Conservation (phyloP, 2,329 filamentous ascomycete genomes). For the Emericellopsis atlantica region DNA sequence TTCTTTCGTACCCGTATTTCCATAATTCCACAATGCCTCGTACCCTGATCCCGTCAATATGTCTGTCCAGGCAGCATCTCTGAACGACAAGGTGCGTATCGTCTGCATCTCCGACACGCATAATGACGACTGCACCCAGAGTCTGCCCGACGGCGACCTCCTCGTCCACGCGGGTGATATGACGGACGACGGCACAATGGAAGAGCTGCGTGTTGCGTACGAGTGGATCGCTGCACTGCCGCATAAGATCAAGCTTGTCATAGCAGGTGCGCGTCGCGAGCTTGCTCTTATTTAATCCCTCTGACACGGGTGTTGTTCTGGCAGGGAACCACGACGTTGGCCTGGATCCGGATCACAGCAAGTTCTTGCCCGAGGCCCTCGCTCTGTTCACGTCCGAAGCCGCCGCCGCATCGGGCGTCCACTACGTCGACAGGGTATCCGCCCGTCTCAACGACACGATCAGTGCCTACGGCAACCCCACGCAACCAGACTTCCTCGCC, state of each 20-base stretch:
- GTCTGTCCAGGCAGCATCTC: no score
- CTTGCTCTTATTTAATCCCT: no score
- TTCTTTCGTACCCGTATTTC: no score
- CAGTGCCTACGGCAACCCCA: conserved; percentile 63
- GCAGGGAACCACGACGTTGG: conserved; percentile 84
- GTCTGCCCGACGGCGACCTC: conserved; percentile 67
- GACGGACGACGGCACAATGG: conserved; percentile 56
- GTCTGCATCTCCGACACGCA: conserved; percentile 92
- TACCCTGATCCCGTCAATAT: no score
- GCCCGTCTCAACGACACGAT: conserved; percentile 19
- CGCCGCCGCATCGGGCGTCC: conserved; percentile 39
- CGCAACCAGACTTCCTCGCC: conserved; percentile 66
- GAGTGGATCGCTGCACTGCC: conserved; percentile 69
- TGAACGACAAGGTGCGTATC: conserved; percentile 39
- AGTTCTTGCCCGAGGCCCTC: conserved; percentile 50
- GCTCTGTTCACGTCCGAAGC: conserved; percentile 67
- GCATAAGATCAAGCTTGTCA: conserved; percentile 67
- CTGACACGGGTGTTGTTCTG: no score
- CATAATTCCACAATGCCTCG: no score
- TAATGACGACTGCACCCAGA: conserved; percentile 33
- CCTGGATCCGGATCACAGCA: conserved; percentile 57
- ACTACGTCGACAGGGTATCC: no score
- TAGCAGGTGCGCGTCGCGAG: conserved; percentile 19
- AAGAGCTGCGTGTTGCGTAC: conserved; percentile 68
- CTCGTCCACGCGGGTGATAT: conserved; percentile 87